Conservation (phyloP, 257 asterid species). For the Solanum chmielewskii region DNA sequence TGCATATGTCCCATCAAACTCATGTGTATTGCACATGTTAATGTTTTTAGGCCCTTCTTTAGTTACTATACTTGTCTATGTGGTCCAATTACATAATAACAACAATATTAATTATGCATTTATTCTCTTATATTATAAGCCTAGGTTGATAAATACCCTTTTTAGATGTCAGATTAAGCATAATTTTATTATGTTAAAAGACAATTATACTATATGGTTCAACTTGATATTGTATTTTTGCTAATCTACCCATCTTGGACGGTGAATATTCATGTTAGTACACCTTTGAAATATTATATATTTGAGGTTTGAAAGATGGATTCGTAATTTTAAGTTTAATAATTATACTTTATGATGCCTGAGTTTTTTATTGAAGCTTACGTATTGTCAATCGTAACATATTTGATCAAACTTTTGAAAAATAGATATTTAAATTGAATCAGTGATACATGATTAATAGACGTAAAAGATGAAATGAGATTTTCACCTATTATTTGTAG, state of each 20-base stretch:
- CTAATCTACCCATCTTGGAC: background rate
- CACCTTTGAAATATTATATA: background rate
- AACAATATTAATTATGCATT: background rate
- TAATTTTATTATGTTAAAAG: background rate
- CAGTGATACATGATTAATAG: background rate
- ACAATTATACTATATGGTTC: background rate
- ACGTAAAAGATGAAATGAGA: background rate
- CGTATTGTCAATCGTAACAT: background rate
- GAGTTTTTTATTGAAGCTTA: background rate
- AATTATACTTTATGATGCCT: background rate
- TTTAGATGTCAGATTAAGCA: background rate
- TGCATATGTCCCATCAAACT: conserved; percentile 3
- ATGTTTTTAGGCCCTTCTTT: conserved; percentile 1
- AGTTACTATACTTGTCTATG: background rate
- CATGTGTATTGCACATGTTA: conserved; percentile 23
- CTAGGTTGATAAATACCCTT: background rate
- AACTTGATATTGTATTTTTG: background rate
- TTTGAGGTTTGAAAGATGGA: rapidly evolving
- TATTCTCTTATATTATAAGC: background rate
- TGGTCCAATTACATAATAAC: background rate
- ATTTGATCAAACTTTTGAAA: background rate
- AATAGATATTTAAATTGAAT: background rate
- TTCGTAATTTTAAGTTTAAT: background rate
- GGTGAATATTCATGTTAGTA: background rate
- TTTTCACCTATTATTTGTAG: background rate